Evolutionary conservation across 257 asterid species (phyloP).

Genomic region (Ehretia macrophylla): DNA sequence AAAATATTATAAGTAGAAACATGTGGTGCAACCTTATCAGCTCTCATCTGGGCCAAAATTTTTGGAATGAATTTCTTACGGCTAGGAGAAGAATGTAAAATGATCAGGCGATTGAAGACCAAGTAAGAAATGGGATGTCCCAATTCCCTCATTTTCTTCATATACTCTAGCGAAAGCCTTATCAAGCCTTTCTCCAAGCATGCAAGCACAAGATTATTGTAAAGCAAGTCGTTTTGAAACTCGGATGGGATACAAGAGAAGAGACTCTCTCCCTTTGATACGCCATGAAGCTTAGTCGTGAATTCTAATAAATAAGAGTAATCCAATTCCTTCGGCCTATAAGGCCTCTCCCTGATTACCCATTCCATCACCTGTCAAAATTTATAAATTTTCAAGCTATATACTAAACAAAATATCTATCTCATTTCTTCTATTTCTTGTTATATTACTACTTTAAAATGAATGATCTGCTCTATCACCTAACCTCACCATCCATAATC

Average conservation of each 20-base stretch:
- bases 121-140: constrained; percentile 64
- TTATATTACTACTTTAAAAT: no score
- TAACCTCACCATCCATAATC: no score
- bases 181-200: constrained; percentile 79
- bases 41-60: constrained; percentile 77
- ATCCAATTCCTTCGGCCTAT: constrained; percentile 69
- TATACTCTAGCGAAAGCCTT: constrained; percentile 64
- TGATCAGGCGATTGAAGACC: constrained; percentile 80
- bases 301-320: constrained; percentile 78
- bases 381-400: background rate
- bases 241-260: constrained; percentile 68
- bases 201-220: constrained; percentile 80
- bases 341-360: constrained; percentile 95
- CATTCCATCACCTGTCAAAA: constrained; percentile 84
- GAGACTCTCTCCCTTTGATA: constrained; percentile 63
- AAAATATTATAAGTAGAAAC: constrained; percentile 75
- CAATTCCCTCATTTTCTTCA: constrained; percentile 90
- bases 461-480: no score
- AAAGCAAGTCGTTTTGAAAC: constrained; percentile 62
- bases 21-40: constrained; percentile 68
- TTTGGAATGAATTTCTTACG: constrained; percentile 58
- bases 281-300: constrained; percentile 83
- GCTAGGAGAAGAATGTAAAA: constrained; percentile 70
- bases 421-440: no score
- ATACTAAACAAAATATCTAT: background rate